Evolutionary conservation across 495 filamentous ascomycete genomes (phyloP).

Genomic region (Tirmania nivea): DNA sequence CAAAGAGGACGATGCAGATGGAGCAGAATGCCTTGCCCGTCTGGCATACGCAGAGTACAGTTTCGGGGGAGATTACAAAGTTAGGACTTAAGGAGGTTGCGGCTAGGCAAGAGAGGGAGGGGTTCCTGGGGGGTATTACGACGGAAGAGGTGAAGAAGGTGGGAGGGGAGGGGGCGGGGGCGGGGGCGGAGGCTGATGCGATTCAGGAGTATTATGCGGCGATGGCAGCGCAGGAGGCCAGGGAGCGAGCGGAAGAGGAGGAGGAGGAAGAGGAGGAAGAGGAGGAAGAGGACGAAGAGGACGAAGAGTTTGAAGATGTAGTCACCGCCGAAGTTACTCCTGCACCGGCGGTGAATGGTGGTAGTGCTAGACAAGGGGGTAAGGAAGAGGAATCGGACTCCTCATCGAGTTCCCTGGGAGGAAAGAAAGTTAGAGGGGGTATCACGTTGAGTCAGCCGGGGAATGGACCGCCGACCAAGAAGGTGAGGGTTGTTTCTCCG

Average conservation of each 20-base stretch:
- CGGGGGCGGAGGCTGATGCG: constrained; percentile 20
- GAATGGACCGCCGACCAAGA: constrained; percentile 29
- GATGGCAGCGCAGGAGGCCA: constrained; percentile 30
- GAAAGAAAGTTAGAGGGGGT: constrained; percentile 20
- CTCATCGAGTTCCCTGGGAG: constrained; percentile 16
- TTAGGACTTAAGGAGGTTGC: constrained; percentile 18
- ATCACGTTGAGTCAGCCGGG: constrained; percentile 21
- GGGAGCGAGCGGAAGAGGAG: constrained; percentile 24
- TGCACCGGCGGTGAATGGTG: not conserved
- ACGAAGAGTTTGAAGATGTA: constrained; percentile 26
- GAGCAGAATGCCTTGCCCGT: constrained; percentile 68
- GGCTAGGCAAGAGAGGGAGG: constrained; percentile 19
- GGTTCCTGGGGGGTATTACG: constrained; percentile 5
- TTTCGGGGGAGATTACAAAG: constrained; percentile 27
- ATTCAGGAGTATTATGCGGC: constrained; percentile 33
- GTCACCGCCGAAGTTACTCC: constrained; percentile 5
- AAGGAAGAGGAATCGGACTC: constrained; percentile 23
- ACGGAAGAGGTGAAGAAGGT: constrained; percentile 20
- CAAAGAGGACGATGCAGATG: constrained; percentile 49
- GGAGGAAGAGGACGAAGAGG: constrained; percentile 30
- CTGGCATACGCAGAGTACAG: constrained; percentile 78
- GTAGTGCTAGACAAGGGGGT: constrained; percentile 5
- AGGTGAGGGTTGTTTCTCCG: constrained; percentile 32
- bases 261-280: constrained; percentile 30
- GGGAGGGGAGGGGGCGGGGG: constrained; percentile 20